phyloP scores from a whole-genome alignment of 306 rosid genomes.

The Geum urbanum region DNA sequence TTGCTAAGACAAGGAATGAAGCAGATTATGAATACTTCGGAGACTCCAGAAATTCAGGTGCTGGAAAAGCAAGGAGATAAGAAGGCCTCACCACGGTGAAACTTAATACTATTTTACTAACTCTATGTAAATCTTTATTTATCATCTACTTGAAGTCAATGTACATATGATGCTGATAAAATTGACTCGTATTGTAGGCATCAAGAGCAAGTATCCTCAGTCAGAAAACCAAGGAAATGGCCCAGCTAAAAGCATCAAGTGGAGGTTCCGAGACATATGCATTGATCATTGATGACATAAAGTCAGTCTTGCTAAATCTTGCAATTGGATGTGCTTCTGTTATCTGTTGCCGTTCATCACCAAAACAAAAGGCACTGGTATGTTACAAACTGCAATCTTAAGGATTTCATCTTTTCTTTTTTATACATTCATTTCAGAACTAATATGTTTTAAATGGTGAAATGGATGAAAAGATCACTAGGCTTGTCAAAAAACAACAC shows the following conservation, averaged over 20 bases:
- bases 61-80: conserved; percentile 81
- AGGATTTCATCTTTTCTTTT: neutral
- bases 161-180: conserved; percentile 14
- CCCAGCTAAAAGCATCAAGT: conserved; percentile 47
- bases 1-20: conserved; percentile 96
- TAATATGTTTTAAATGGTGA: conserved; percentile 13
- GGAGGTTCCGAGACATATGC: conserved; percentile 70
- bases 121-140: neutral
- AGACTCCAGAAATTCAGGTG: conserved; percentile 57
- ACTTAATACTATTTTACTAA: neutral
- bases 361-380: conserved; percentile 97
- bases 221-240: conserved; percentile 60
- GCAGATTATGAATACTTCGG: conserved; percentile 73
- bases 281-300: conserved; percentile 66
- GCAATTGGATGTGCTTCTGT: conserved; percentile 77
- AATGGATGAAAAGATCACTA: conserved; percentile 64
- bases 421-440: neutral
- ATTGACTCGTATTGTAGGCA: conserved; percentile 49
- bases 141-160: neutral
- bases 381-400: conserved; percentile 8
- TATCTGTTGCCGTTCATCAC: conserved; percentile 96
- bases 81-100: conserved; percentile 53
- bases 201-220: conserved; percentile 48
- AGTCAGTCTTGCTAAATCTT: conserved; percentile 62
- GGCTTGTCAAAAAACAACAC: conserved; percentile 96